Evolutionary conservation across 768 basidiomycete genomes (phyloP).

Genomic region (Goffeauzyma gilvescens): DNA sequence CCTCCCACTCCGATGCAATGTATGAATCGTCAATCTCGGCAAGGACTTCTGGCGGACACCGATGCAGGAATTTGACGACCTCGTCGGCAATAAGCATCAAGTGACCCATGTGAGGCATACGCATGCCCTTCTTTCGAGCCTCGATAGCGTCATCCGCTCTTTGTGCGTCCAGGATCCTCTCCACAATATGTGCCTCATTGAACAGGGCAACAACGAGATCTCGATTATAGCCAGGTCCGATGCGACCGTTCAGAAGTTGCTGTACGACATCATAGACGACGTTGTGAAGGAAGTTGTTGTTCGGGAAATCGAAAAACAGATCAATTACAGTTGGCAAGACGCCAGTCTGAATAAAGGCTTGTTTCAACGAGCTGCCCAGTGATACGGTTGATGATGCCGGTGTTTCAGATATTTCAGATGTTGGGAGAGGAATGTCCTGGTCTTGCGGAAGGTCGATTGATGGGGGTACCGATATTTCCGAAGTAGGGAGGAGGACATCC

Average conservation of each 20-base stretch:
- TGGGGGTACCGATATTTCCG: neutral
- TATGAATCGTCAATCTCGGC: conserved; percentile 46
- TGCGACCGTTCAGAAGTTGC: conserved; percentile 74
- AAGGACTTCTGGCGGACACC: conserved; percentile 63
- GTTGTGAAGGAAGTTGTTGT: conserved; percentile 95
- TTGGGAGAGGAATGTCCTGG: neutral
- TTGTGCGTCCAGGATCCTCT: conserved; percentile 73
- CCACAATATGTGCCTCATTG: conserved; percentile 62
- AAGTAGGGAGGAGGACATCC: neutral
- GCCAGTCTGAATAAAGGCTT: neutral
- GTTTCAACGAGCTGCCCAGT: too few relatives aligned
- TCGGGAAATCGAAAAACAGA: conserved; percentile 84
- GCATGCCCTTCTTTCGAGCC: conserved; percentile 5
- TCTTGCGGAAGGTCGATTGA: neutral
- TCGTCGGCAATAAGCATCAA: conserved; percentile 88
- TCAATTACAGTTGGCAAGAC: too few relatives aligned
- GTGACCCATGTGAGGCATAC: conserved; percentile 93
- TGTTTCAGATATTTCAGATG: conserved; percentile 1
- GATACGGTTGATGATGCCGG: neutral
- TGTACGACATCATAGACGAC: conserved; percentile 91
- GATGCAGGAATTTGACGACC: conserved; percentile 68
- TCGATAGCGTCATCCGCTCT: conserved; percentile 35
- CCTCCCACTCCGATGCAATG: conserved; percentile 66
- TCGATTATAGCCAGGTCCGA: conserved; percentile 59
- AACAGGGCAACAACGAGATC: conserved; percentile 69